These are phyloP conservation scores for Metschnikowia continentalis DNA, from an alignment of 805 yeast genomes.

Conservation along the genomic window DNA sequence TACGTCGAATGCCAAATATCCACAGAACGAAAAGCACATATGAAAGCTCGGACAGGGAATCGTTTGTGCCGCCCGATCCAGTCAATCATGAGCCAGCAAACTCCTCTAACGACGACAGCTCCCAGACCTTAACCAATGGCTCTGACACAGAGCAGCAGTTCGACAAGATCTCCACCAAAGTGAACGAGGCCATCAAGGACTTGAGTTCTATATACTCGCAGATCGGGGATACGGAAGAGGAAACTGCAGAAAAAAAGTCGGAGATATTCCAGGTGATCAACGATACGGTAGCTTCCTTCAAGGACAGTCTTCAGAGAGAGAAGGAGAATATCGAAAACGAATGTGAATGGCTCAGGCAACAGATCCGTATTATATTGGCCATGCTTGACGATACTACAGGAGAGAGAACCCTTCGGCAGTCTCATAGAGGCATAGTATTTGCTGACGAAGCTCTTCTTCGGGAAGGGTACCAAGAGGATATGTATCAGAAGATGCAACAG, in stretches of 20 bases:
- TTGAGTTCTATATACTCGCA: constrained; percentile 45
- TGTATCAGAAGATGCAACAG: constrained; percentile 16
- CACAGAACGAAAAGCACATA: background rate
- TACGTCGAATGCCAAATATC: constrained; percentile 3
- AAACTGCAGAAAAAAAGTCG: constrained; percentile 46
- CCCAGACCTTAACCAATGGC: background rate
- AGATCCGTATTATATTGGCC: constrained; percentile 35
- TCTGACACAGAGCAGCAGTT: constrained; percentile 19
- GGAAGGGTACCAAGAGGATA: constrained; percentile 29
- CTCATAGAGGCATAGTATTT: constrained; percentile 31
- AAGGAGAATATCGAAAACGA: constrained; percentile 36
- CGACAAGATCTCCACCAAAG: constrained; percentile 30
- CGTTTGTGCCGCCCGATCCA: background rate
- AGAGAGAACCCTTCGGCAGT: constrained; percentile 15
- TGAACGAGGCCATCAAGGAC: constrained; percentile 36
- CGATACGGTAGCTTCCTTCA: constrained; percentile 37
- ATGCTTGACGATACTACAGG: constrained; percentile 37
- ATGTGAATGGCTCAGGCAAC: constrained; percentile 45
- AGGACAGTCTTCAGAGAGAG: constrained; percentile 23
- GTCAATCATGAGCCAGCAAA: background rate
- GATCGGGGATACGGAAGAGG: constrained; percentile 53
- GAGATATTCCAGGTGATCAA: constrained; percentile 48
- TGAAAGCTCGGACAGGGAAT: background rate
- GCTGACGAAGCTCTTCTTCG: constrained; percentile 23
- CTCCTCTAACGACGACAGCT: background rate